These are phyloP conservation scores for Aotearoamyces nothofagi DNA, from an alignment of 2,329 filamentous ascomycete species.

Conservation along the genomic window DNA sequence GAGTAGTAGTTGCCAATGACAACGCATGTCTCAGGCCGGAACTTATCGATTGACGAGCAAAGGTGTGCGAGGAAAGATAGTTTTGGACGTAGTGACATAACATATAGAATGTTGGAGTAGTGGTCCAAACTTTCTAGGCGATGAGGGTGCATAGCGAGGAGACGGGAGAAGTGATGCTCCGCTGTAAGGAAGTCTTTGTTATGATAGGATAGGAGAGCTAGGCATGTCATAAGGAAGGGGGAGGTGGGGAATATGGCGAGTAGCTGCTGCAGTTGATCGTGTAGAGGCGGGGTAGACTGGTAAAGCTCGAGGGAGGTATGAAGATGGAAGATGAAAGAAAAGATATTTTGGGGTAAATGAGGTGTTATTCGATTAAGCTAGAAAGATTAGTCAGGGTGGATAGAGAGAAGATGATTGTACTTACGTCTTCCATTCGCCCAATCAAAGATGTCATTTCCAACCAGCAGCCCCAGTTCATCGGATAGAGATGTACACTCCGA, in stretches of 20 bases:
- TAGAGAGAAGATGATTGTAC: slow-evolving; percentile 16
- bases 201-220: slow-evolving; percentile 79
- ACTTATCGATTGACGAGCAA: slow-evolving; percentile 84
- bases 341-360: slow-evolving; percentile 74
- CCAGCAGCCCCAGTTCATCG: slow-evolving; percentile 97
- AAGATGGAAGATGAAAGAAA: slow-evolving; percentile 87
- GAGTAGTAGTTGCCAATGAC: slow-evolving; percentile 98
- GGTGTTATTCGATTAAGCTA: slow-evolving; percentile 58
- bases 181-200: slow-evolving; percentile 63
- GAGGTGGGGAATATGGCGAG: slow-evolving; percentile 75
- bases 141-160: slow-evolving; percentile 60
- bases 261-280: slow-evolving; percentile 61
- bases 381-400: not conserved
- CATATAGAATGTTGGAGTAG: slow-evolving; percentile 95
- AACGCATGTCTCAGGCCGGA: slow-evolving; percentile 91
- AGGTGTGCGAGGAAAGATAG: slow-evolving; percentile 85
- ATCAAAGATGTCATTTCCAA: slow-evolving; percentile 76
- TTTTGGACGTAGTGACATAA: slow-evolving; percentile 76
- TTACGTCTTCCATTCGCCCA: slow-evolving; percentile 65
- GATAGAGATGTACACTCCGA: slow-evolving; percentile 73
- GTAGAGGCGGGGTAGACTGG: slow-evolving; percentile 63
- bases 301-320: slow-evolving; percentile 86
- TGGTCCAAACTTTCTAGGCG: slow-evolving; percentile 83
- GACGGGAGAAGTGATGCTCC: slow-evolving; percentile 57
- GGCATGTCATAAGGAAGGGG: slow-evolving; percentile 80